These are phyloP conservation scores for Coffea humblotiana DNA, from an alignment of 305 asterid species.

Conservation along the genomic window DNA sequence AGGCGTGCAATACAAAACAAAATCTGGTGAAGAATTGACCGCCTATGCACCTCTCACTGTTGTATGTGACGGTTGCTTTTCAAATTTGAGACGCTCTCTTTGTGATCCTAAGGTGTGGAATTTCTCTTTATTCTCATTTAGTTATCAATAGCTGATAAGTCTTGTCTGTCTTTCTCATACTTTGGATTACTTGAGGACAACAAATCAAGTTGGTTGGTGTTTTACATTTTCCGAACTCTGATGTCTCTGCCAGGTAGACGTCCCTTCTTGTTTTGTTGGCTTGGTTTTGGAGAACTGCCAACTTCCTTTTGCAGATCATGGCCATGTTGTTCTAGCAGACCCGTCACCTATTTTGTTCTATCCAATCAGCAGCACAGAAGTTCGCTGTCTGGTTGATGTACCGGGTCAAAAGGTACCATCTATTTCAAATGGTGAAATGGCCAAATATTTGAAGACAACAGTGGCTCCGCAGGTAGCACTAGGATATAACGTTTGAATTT, in stretches of 20 bases:
- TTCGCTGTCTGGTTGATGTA: constrained; percentile 84
- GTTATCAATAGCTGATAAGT: background rate
- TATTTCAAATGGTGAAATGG: constrained; percentile 75
- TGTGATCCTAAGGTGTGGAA: constrained; percentile 68
- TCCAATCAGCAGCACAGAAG: constrained; percentile 80
- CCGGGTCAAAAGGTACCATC: constrained; percentile 94
- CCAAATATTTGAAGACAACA: constrained; percentile 59
- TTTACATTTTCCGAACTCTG: background rate
- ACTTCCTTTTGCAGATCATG: constrained; percentile 78
- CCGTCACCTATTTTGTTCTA: constrained; percentile 92
- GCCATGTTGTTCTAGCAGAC: constrained; percentile 81
- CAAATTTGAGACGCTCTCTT: constrained; percentile 78
- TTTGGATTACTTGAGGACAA: constrained; percentile 1
- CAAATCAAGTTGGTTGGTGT: background rate
- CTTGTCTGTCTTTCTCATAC: background rate
- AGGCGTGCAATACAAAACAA: constrained; percentile 75
- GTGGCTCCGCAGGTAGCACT: constrained; percentile 81
- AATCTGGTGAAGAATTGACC: constrained; percentile 62
- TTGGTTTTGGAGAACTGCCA: constrained; percentile 72
- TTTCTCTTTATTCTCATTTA: constrained; percentile 12
- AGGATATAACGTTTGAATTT: background rate
- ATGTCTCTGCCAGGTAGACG: constrained; percentile 64
- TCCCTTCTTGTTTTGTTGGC: constrained; percentile 90
- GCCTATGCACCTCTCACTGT: constrained; percentile 80
- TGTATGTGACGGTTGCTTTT: constrained; percentile 91